Evolutionary conservation across 2,329 filamentous ascomycete genomes (phyloP).

Genomic region (Exserohilum turcica): DNA sequence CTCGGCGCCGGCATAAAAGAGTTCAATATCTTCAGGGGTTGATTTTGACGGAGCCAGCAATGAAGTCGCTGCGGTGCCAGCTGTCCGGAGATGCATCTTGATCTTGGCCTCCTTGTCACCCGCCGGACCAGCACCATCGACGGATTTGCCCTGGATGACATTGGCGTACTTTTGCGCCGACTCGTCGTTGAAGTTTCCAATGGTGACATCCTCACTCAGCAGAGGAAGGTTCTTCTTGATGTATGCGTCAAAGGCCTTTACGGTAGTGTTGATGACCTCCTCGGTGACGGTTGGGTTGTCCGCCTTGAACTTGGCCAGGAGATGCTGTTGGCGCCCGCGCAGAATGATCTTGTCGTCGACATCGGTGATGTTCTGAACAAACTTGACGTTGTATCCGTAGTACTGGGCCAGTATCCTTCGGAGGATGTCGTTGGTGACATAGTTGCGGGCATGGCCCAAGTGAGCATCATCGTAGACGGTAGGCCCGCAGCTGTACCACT

Average conservation of each 20-base stretch:
- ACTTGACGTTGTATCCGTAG: conserved; percentile 80
- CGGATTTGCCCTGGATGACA: conserved; percentile 60
- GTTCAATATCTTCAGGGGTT: conserved; percentile 41
- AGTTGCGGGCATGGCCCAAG: conserved; percentile 84
- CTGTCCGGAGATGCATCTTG: conserved; percentile 82
- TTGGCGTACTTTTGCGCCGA: conserved; percentile 59
- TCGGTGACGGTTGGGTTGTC: conserved; percentile 52
- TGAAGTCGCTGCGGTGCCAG: conserved; percentile 59
- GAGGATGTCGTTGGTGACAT: conserved; percentile 88
- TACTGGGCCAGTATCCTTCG: conserved; percentile 81
- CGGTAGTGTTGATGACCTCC: conserved; percentile 56
- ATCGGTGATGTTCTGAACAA: conserved; percentile 91
- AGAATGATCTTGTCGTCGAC: conserved; percentile 64
- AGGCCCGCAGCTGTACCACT: conserved; percentile 89
- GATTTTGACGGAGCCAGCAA: conserved; percentile 46
- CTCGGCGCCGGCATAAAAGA: conserved; percentile 63
- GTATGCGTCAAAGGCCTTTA: conserved; percentile 61
- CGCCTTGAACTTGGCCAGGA: conserved; percentile 71
- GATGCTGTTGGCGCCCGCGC: conserved; percentile 73
- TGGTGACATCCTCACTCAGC: conserved; percentile 52
- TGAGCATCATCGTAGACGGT: conserved; percentile 85
- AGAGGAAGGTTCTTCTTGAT: conserved; percentile 70
- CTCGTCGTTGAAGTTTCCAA: conserved; percentile 55
- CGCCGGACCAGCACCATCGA: conserved; percentile 60
- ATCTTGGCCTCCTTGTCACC: conserved; percentile 83